Evolutionary conservation across 169 alveolate genomes (phyloP).

Genomic region (Plasmodium fragile): DNA sequence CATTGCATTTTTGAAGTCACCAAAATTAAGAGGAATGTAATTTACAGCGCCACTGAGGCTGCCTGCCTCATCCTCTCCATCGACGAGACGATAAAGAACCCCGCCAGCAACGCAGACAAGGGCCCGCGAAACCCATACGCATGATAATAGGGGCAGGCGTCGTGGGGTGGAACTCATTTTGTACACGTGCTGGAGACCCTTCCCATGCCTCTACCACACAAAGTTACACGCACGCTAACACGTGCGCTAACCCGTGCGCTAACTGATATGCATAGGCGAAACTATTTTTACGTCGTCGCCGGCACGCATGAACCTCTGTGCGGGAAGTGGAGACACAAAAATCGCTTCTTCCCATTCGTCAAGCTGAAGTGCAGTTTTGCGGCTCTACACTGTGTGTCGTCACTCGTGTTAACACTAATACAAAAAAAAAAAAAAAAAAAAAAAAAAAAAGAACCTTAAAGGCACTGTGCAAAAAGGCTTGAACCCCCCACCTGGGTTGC

Average conservation of each 20-base stretch:
- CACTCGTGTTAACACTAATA: neutral
- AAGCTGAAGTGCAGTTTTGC: neutral
- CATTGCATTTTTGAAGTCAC: constrained; percentile 98
- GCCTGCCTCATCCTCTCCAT: constrained; percentile 96
- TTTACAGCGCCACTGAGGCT: constrained; percentile 98
- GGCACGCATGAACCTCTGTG: neutral
- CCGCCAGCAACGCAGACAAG: constrained; percentile 87
- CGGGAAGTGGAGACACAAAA: neutral
- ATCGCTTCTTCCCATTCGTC: neutral
- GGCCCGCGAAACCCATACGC: constrained; percentile 70
- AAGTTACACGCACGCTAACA: neutral
- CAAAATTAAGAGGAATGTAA: constrained; percentile 94
- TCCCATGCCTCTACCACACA: neutral
- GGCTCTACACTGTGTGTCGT: neutral
- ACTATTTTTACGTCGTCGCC: neutral
- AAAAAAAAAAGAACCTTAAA: neutral
- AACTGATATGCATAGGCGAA: neutral
- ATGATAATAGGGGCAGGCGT: neutral
- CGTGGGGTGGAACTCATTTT: too few relatives aligned
- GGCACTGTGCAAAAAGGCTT: neutral
- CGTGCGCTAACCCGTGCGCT: too few relatives aligned
- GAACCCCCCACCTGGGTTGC: too few relatives aligned
- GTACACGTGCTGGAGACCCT: neutral
- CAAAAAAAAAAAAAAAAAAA: constrained; percentile 17
- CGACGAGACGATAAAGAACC: constrained; percentile 97